Base-by-base conservation (phyloP, 108 stramenopile species). In the Bacterosira constricta region DNA sequence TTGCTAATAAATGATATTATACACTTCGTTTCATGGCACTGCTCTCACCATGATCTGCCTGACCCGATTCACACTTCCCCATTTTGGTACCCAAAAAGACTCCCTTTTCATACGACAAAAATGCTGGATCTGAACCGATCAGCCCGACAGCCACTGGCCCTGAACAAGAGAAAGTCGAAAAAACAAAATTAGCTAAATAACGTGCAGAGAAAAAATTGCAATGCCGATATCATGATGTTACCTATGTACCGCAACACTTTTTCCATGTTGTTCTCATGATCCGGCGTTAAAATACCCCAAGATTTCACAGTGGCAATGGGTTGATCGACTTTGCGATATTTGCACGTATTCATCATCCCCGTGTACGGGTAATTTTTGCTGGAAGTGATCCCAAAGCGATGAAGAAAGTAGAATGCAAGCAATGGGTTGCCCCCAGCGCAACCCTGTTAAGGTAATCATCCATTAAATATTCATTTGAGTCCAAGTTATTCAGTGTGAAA, bases 391-490 rank as follows among this genome's bases (percentile, higher is more conserved):
- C 92, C 92, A 71, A 77, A 81, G 18, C 78, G 74, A 75, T 89
- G 83, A 35, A 96, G 87, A 66, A 87, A 97, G 57, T 81, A 84
- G 78, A 92, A 96, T 11, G 97, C 92, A 47, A 93, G 66, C 27
- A 93, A 73, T 30, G 95, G 95, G 75, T 93, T 91, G 1, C 97
- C 97, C 36, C 97, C 97, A 57, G 88, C 87, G 83, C 97, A 98
- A 66, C 96, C 97, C 68, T 88, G 82, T n/a, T n/a, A n/a, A n/a
- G n/a, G n/a, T n/a, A n/a, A n/a, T n/a, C n/a, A n/a, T n/a, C n/a
- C n/a, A n/a, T n/a, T n/a, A n/a, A n/a, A n/a, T n/a, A n/a, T n/a
- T n/a, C n/a, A n/a, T n/a, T n/a, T n/a, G n/a, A n/a, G n/a, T n/a
- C n/a, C n/a, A n/a, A n/a, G n/a, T n/a, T n/a, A n/a, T n/a, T n/a